Percentiles rank a stretch among this genome's conserved stretches.
Conservation (phyloP, 176 grass and related monocot species). For the Elaeis guineensis region DNA sequence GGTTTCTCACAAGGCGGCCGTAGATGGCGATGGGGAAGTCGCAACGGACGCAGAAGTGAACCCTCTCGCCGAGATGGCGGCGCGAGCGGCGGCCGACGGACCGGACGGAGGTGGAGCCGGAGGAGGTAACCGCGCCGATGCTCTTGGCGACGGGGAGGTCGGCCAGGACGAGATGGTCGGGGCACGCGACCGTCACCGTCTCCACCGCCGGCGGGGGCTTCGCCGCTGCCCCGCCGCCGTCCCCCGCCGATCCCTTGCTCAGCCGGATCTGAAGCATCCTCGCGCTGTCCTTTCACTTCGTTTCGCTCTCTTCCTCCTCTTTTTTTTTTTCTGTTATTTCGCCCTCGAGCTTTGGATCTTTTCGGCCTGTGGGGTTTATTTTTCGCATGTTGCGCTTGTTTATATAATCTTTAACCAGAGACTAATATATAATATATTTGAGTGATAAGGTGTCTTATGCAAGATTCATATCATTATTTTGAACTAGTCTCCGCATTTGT, state of each 20-base stretch:
- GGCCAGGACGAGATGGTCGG: constrained; percentile 21
- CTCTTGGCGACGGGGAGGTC: constrained; percentile 22
- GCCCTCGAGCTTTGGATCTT: too few relatives aligned
- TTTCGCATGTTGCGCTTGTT: too few relatives aligned
- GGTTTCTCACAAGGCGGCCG: constrained; percentile 13
- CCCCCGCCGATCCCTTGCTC: constrained; percentile 12
- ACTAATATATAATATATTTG: too few relatives aligned
- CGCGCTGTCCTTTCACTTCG: background rate
- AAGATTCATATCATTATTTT: too few relatives aligned
- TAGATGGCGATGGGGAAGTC: constrained; percentile 23
- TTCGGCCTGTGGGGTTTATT: too few relatives aligned
- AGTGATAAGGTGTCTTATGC: too few relatives aligned
- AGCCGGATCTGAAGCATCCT: constrained; percentile 20
- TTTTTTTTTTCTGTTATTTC: too few relatives aligned
- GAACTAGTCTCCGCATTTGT: too few relatives aligned
- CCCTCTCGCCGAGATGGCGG: constrained; percentile 5
- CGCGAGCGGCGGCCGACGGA: constrained; percentile 17
- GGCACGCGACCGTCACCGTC: constrained; percentile 15
- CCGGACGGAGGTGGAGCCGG: constrained; percentile 5
- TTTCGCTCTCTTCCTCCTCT: too few relatives aligned
- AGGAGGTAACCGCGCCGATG: constrained; percentile 10
- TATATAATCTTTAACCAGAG: too few relatives aligned
- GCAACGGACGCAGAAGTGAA: constrained; percentile 22
- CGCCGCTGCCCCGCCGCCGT: background rate
- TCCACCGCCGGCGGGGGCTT: background rate